phyloP scores from a whole-genome alignment of 73 alveolate species.

The Durusdinium trenchii region DNA sequence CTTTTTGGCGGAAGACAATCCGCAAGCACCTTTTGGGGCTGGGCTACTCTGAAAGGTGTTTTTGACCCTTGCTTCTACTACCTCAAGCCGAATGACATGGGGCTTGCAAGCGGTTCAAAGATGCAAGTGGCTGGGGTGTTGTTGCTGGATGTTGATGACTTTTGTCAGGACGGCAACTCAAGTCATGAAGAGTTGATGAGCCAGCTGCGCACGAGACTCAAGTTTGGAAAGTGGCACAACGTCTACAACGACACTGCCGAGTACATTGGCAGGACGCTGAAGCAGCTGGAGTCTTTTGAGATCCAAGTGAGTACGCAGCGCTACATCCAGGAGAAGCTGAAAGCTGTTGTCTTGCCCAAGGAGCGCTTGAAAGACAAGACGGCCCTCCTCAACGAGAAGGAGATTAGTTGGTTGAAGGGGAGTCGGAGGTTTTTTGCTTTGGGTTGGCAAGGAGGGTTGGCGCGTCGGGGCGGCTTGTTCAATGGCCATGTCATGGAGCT shows the following conservation, averaged over 20 bases:
- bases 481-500: too few species aligned
- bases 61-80: too few species aligned
- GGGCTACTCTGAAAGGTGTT: too few species aligned
- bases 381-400: background rate
- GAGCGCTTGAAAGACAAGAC: background rate
- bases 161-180: too few species aligned
- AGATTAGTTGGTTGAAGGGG: background rate
- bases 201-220: background rate
- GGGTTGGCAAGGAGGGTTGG: too few species aligned
- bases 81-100: background rate
- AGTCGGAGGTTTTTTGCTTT: too few species aligned
- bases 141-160: background rate
- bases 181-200: background rate
- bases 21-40: too few species aligned
- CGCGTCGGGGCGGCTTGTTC: too few species aligned
- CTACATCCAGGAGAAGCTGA: slow-evolving; percentile 25
- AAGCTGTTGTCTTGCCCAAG: background rate
- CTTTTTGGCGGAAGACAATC: too few species aligned
- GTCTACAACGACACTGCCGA: background rate
- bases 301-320: background rate
- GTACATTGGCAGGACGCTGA: background rate
- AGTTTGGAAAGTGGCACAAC: background rate
- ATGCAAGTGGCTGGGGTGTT: background rate
- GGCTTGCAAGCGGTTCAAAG: background rate
- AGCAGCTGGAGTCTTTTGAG: background rate